Evolutionary conservation across 2,329 filamentous ascomycete species (phyloP), one percentile per base, ranked within the genome.

Genomic region (Microsporum ferrugineum): DNA sequence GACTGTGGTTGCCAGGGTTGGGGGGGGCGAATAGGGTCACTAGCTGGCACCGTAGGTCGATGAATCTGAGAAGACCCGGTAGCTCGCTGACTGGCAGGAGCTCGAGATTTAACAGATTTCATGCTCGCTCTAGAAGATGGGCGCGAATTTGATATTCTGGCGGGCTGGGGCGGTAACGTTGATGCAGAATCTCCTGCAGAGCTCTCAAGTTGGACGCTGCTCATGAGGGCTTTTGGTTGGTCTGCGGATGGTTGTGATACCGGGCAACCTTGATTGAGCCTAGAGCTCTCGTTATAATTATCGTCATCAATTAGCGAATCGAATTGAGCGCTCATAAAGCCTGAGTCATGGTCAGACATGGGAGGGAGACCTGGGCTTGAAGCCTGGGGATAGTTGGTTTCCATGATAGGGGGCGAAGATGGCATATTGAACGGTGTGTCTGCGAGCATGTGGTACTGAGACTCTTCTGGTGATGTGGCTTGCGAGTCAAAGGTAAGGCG

Each of bases 331-430:
- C 88, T 94, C 82, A 91, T 88, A 69, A 95, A 95, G 1, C 88
- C 89, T 12, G 89, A 91, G 70, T 95, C 89, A 17, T 77, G 77
- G 68, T 76, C 67, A 70, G 75, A 79, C 65, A 86, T 79, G 3
- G 81, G 80, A 59, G 85, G 84, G 57, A 91, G 79, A 49, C 84
- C 81, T 1, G 92, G 94, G 70, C 92, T 97, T 1, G 91, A 96
- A 31, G 86, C 84, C 33, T 84, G 83, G 3, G 87, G 85, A 31
- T 79, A 78, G 34, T 79, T 78, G 41, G 81, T 81, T 65, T 84
- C 82, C 64, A 91, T 84, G 0, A 95, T 80, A 0, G 94, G 94
- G 12, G 92, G 92, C 2, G 92, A 97, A 0, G 94, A 97, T 1
- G 88, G 88, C 67, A 97, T 89, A 60, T 89, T 88, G 57, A 84